Conservation (phyloP, 148 eudicot species). For the Nyssa sinensis region DNA sequence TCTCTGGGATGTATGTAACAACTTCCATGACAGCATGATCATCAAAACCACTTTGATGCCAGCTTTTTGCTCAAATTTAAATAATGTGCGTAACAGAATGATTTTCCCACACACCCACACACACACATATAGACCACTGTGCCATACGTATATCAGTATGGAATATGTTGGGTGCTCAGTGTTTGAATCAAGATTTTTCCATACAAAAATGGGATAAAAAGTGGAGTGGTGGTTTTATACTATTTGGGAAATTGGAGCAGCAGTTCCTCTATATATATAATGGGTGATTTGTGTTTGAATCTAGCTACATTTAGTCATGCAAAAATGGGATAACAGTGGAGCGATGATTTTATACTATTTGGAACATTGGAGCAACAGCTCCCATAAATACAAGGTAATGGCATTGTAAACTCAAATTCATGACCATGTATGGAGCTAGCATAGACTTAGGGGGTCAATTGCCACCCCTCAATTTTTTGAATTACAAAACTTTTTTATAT, state of each 20-base stretch:
- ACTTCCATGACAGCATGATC: not conserved
- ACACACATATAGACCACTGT: not conserved
- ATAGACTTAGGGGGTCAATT: too few relatives aligned
- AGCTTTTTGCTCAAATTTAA: not conserved
- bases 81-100: not conserved
- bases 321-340: too few relatives aligned
- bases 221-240: not conserved
- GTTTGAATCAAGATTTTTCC: not conserved
- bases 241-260: not conserved
- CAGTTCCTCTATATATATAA: too few relatives aligned
- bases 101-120: not conserved
- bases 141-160: not conserved
- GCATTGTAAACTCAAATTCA: too few relatives aligned
- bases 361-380: too few relatives aligned
- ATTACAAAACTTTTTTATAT: too few relatives aligned
- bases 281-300: too few relatives aligned
- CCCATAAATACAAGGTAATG: too few relatives aligned
- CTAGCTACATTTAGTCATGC: too few relatives aligned
- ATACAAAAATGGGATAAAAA: slow-evolving; percentile 16
- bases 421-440: too few relatives aligned
- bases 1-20: not conserved
- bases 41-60: not conserved
- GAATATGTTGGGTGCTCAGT: not conserved
- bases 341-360: too few relatives aligned
- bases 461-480: too few relatives aligned